Evolutionary conservation across 2,329 filamentous ascomycete genomes (phyloP).

Genomic region (Escovopsis weberi): DNA sequence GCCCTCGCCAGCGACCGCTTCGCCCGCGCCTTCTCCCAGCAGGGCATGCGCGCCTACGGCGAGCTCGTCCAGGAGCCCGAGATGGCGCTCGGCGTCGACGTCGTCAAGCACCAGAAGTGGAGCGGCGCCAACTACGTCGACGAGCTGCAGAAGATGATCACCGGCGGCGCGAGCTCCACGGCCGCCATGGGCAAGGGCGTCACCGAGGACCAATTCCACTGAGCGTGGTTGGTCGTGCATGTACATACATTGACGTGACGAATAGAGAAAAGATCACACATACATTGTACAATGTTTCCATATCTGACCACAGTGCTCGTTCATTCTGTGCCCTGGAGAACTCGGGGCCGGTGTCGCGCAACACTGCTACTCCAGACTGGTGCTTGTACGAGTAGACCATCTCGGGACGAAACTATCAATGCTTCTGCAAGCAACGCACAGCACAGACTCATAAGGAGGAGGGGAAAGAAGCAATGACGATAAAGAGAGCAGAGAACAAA

Average conservation of each 20-base stretch:
- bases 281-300: too few relatives aligned
- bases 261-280: too few relatives aligned
- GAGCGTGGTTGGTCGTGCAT: background rate
- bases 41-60: conserved; percentile 92
- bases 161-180: conserved; percentile 78
- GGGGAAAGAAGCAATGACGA: too few relatives aligned
- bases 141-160: conserved; percentile 93
- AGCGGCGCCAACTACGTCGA: conserved; percentile 89
- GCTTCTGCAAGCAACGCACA: too few relatives aligned
- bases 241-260: too few relatives aligned
- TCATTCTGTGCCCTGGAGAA: too few relatives aligned
- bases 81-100: conserved; percentile 79
- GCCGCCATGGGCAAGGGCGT: conserved; percentile 96
- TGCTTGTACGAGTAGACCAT: background rate
- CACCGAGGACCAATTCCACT: conserved; percentile 83
- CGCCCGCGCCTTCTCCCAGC: conserved; percentile 61
- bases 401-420: too few relatives aligned
- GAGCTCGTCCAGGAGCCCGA: conserved; percentile 97
- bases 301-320: too few relatives aligned
- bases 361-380: too few relatives aligned
- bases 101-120: conserved; percentile 99
- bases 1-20: conserved; percentile 87
- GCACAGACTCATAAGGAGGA: background rate
- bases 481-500: too few relatives aligned
- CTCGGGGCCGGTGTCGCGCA: too few relatives aligned